Evolutionary conservation across 129 eudicot genomes (phyloP).

Genomic region (Artemisia argyi): DNA sequence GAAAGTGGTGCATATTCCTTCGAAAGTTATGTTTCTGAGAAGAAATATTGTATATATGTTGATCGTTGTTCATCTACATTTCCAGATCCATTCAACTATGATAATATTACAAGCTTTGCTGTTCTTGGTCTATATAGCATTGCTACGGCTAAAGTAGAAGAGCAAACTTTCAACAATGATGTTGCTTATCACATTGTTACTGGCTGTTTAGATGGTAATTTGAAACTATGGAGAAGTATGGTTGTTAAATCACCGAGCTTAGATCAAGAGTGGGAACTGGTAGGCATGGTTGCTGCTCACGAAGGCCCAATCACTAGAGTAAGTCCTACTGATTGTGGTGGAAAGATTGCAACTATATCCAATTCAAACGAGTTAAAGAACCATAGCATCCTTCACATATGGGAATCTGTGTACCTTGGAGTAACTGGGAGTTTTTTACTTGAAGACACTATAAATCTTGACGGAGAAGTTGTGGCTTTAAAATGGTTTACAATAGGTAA

Average conservation of each 20-base stretch:
- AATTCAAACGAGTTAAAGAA: constrained; percentile 26
- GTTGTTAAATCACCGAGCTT: constrained; percentile 31
- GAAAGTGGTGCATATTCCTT: constrained; percentile 35
- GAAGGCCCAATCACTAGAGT: constrained; percentile 52
- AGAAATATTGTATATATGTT: constrained; percentile 44
- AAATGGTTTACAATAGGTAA: constrained; percentile 72
- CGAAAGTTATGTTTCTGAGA: constrained; percentile 51
- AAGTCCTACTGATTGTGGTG: constrained; percentile 59
- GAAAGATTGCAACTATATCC: constrained; percentile 74
- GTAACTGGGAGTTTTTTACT: constrained; percentile 60
- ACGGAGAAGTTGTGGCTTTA: constrained; percentile 57
- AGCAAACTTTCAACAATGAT: constrained; percentile 24
- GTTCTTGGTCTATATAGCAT: constrained; percentile 42
- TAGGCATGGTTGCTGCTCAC: constrained; percentile 55
- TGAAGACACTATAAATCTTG: constrained; percentile 66
- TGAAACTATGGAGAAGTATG: constrained; percentile 80
- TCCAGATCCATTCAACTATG: constrained; percentile 48
- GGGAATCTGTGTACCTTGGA: constrained; percentile 67
- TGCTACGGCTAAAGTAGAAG: constrained; percentile 31
- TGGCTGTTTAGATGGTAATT: constrained; percentile 71
- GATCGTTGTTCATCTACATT: constrained; percentile 56
- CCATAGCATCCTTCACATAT: constrained; percentile 49
- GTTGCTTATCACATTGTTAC: constrained; percentile 73
- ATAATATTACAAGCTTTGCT: constrained; percentile 57
- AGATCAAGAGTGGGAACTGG: constrained; percentile 70